phyloP scores from a whole-genome alignment of 1,284 basidiomycete genomes.

The Cystobasidium pallidum region DNA sequence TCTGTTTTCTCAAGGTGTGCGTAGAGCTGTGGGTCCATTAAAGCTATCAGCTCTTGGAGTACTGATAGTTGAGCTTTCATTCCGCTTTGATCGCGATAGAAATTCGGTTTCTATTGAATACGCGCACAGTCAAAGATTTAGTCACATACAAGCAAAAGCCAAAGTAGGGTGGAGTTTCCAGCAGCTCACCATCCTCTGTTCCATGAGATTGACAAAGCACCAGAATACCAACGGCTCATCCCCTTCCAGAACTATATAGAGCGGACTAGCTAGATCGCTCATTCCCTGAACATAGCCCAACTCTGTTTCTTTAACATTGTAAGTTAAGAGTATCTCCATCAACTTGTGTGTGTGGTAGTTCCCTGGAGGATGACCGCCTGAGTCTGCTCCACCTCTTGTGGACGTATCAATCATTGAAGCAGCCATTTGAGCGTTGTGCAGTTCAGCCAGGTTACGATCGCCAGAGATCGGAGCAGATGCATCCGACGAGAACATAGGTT shows the following conservation, averaged over 20 bases:
- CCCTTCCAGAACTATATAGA: conserved; percentile 87
- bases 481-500: conserved; percentile 72
- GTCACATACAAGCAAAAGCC: too few relatives aligned
- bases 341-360: conserved; percentile 71
- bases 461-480: conserved; percentile 29
- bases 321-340: conserved; percentile 82
- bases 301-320: conserved; percentile 81
- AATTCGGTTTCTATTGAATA: conserved; percentile 77
- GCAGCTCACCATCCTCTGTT: conserved; percentile 73
- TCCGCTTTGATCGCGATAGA: conserved; percentile 92
- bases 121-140: background rate
- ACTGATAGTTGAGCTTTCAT: conserved; percentile 93
- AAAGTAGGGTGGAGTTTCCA: too few relatives aligned
- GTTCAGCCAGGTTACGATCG: conserved; percentile 19
- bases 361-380: conserved; percentile 49
- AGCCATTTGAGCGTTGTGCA: conserved; percentile 37
- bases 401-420: conserved; percentile 29
- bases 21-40: conserved; percentile 87
- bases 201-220: conserved; percentile 93
- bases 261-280: conserved; percentile 91
- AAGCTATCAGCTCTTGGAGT: conserved; percentile 82
- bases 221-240: conserved; percentile 91
- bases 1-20: conserved; percentile 74
- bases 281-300: conserved; percentile 94
- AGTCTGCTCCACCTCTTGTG: conserved; percentile 27